Evolutionary conservation across 2,329 filamentous ascomycete species (phyloP).

Genomic region (Paecilomyces fulvus): DNA sequence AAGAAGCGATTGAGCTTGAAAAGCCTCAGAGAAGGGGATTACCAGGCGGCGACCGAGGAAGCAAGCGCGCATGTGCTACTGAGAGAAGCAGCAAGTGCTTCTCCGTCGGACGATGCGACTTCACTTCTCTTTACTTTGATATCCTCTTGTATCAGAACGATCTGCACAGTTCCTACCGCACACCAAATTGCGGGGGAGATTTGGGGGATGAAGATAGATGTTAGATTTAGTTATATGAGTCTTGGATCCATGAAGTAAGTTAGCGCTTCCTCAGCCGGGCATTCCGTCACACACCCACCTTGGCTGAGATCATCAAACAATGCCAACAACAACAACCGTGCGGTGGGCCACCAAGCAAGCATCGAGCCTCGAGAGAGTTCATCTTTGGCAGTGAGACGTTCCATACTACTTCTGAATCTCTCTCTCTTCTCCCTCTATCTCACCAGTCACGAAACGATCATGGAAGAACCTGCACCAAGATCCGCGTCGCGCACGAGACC

Average conservation of each 20-base stretch:
- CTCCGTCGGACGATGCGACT: no score
- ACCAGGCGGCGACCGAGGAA: constrained; percentile 22
- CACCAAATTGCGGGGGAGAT: not conserved
- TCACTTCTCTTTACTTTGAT: not conserved
- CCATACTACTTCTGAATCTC: not conserved
- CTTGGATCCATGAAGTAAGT: not conserved
- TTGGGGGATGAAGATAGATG: not conserved
- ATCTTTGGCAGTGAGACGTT: not conserved
- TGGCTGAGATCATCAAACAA: not conserved
- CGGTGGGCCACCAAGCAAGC: not conserved
- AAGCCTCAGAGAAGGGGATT: constrained; percentile 21
- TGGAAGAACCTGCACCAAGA: constrained; percentile 28
- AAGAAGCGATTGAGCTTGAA: constrained; percentile 10
- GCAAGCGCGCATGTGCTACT: constrained; percentile 28
- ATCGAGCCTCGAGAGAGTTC: not conserved
- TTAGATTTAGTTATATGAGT: no score
- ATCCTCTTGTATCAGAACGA: not conserved
- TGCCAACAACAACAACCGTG: not conserved
- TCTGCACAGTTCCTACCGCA: not conserved
- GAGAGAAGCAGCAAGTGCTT: constrained; percentile 1
- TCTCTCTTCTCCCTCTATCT: not conserved
- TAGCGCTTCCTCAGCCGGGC: not conserved
- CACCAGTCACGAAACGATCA: constrained; percentile 5
- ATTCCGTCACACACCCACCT: not conserved
- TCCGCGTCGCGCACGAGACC: constrained; percentile 55